Conservation (phyloP, 2,329 filamentous ascomycete genomes). For the Colletotrichum plurivorum region DNA sequence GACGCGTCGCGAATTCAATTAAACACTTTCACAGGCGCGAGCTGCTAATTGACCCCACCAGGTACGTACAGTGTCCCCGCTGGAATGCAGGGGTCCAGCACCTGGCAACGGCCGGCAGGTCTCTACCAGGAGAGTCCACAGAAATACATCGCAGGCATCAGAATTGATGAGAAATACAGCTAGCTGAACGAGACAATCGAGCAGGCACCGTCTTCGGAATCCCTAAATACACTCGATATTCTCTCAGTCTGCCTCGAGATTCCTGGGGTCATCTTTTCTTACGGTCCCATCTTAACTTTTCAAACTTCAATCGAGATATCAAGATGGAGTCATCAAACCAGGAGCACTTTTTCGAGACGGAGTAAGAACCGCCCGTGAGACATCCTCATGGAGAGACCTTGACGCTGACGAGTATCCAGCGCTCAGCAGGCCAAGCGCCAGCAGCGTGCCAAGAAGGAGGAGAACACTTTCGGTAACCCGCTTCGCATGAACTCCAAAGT, state of each 20-base stretch:
- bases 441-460: conserved; percentile 70
- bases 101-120: not conserved
- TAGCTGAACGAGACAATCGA: not conserved
- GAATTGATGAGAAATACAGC: conserved; percentile 40
- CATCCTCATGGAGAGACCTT: not conserved
- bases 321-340: conserved; percentile 81
- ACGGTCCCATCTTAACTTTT: no score
- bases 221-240: not conserved
- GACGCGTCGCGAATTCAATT: conserved; percentile 56
- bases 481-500: conserved; percentile 89
- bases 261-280: no score
- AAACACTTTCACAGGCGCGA: conserved; percentile 42
- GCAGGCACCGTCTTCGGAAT: conserved; percentile 6
- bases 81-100: not conserved
- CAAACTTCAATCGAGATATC: conserved; percentile 20
- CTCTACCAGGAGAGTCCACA: not conserved
- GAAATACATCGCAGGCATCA: conserved; percentile 31
- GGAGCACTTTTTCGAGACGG: conserved; percentile 92
- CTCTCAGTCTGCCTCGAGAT: not conserved
- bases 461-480: conserved; percentile 86
- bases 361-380: conserved; percentile 69
- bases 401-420: conserved; percentile 32
- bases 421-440: conserved; percentile 35
- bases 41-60: conserved; percentile 3
- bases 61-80: not conserved